Evolutionary conservation across 345 rosid species (phyloP).

Genomic region (Lepidium didymum): DNA sequence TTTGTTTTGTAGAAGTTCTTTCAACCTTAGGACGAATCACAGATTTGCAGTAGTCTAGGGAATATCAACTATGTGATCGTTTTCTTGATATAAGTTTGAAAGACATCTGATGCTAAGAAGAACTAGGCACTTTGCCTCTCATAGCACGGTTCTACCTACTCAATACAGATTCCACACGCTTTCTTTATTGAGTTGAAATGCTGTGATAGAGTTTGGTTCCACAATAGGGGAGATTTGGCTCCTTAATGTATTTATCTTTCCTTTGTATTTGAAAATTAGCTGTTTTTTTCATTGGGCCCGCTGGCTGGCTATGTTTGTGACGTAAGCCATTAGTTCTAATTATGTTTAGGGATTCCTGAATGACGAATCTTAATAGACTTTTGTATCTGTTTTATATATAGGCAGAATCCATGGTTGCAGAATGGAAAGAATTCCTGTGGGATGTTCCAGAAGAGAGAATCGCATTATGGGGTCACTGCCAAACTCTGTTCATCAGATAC

Average conservation of each 20-base stretch:
- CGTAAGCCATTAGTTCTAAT: constrained; percentile 11
- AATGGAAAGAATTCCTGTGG: constrained; percentile 99
- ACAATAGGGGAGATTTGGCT: constrained; percentile 1
- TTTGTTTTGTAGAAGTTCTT: constrained; percentile 4
- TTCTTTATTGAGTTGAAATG: constrained; percentile 7
- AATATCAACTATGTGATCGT: background rate
- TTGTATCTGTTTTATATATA: constrained; percentile 29
- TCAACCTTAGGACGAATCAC: background rate
- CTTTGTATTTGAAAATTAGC: background rate
- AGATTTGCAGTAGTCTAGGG: constrained; percentile 8
- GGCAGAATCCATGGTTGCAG: constrained; percentile 99
- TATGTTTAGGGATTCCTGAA: background rate
- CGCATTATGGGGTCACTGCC: constrained; percentile 97
- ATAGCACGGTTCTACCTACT: background rate
- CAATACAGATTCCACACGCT: background rate
- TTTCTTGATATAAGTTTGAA: background rate
- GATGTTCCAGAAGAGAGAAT: constrained; percentile 99
- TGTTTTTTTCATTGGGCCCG: background rate
- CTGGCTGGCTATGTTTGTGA: constrained; percentile 1
- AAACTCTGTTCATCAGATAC: constrained; percentile 78
- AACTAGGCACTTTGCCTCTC: background rate
- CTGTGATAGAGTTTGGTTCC: background rate
- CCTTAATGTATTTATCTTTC: background rate
- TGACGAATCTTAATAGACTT: constrained; percentile 2
- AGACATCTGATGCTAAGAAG: background rate